Evolutionary conservation across 2,329 filamentous ascomycete species (phyloP).

Genomic region (Coniochaeta pulveracea): DNA sequence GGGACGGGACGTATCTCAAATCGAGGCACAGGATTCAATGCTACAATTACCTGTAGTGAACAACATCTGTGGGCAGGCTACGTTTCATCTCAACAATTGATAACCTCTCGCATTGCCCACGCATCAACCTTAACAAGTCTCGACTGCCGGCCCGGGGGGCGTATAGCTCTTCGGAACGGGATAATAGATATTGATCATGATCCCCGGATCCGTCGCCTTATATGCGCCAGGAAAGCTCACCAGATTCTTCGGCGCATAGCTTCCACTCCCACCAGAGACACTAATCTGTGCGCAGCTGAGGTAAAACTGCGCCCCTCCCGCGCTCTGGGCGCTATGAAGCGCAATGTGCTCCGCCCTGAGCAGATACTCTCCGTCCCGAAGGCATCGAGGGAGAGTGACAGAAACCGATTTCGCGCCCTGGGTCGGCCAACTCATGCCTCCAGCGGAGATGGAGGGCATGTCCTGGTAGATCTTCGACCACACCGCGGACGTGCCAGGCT

Average conservation of each 20-base stretch:
- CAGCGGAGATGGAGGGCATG: slow-evolving; percentile 21
- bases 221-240: slow-evolving; percentile 31
- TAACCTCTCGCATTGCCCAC: no score
- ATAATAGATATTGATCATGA: slow-evolving; percentile 32
- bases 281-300: slow-evolving; percentile 28
- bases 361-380: slow-evolving; percentile 36
- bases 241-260: slow-evolving; percentile 21
- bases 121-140: slow-evolving; percentile 14
- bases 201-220: slow-evolving; percentile 25
- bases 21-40: no score
- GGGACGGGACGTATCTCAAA: no score
- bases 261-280: slow-evolving; percentile 28
- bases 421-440: slow-evolving; percentile 27
- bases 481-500: slow-evolving; percentile 21
- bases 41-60: no score
- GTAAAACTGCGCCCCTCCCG: slow-evolving; percentile 34
- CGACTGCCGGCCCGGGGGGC: slow-evolving; percentile 13
- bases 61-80: no score
- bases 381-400: slow-evolving; percentile 29
- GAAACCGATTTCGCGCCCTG: slow-evolving; percentile 21
- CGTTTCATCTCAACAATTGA: no score
- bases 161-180: slow-evolving; percentile 26
- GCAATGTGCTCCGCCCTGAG: slow-evolving; percentile 36
- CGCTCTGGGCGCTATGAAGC: slow-evolving; percentile 27
- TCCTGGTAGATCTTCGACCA: slow-evolving; percentile 35